These are phyloP conservation scores for Pascua sp. DNA, from an alignment of 1,284 basidiomycete species.

Conservation along the genomic window DNA sequence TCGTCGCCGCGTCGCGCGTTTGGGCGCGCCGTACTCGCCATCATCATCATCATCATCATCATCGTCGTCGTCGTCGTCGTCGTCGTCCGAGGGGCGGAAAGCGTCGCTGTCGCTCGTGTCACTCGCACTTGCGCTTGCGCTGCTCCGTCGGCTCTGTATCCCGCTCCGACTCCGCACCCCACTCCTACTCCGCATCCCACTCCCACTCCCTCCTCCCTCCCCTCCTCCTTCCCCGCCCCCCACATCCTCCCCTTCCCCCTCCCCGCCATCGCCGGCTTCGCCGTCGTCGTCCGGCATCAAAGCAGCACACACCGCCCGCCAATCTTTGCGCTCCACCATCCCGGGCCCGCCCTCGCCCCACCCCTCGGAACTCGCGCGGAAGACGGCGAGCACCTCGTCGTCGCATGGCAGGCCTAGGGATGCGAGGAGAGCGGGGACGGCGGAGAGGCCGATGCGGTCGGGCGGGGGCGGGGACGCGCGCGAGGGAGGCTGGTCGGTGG, in stretches of 20 bases:
- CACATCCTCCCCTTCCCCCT: conserved; percentile 6
- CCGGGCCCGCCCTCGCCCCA: conserved; percentile 34
- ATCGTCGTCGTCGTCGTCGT: conserved; percentile 23
- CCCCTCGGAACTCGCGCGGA: conserved; percentile 40
- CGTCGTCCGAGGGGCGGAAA: conserved; percentile 24
- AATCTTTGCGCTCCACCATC: conserved; percentile 32
- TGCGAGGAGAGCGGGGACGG: conserved; percentile 33
- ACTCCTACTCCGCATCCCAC: too few species aligned
- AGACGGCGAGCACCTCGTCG: conserved; percentile 45
- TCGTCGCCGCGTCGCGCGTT: not conserved
- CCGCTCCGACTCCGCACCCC: too few species aligned
- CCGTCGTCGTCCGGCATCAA: conserved; percentile 37
- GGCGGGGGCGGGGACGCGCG: not conserved
- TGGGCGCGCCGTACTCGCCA: conserved; percentile 9
- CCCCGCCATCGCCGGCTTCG: conserved; percentile 16
- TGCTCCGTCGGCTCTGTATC: too few species aligned
- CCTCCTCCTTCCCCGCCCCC: conserved; percentile 3
- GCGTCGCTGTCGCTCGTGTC: conserved; percentile 20
- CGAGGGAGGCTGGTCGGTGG: not conserved
- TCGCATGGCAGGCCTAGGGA: conserved; percentile 42
- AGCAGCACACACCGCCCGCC: conserved; percentile 44
- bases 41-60: conserved; percentile 11
- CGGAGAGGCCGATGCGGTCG: conserved; percentile 31
- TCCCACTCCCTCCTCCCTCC: too few species aligned
- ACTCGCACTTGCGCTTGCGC: too few species aligned